These are phyloP conservation scores for Neurospora sp. DNA, from an alignment of 495 filamentous ascomycete genomes.

Conservation along the genomic window DNA sequence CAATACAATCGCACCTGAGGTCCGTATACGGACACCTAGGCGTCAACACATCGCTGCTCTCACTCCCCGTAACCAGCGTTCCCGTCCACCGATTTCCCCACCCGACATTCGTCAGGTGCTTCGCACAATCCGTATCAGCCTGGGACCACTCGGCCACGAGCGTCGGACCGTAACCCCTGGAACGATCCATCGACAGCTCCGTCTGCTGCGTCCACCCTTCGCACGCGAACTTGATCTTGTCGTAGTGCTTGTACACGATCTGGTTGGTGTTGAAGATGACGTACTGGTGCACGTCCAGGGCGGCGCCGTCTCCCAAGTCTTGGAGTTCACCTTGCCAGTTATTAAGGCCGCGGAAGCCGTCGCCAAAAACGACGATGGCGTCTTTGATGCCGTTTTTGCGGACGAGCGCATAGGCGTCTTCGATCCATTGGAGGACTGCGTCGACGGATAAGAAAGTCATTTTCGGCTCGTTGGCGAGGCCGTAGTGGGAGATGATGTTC, in stretches of 20 bases:
- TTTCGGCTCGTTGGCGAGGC: constrained; percentile 77
- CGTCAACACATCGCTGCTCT: constrained; percentile 42
- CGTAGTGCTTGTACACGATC: constrained; percentile 61
- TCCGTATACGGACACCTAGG: constrained; percentile 61
- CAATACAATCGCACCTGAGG: constrained; percentile 56
- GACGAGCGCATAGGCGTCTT: constrained; percentile 50
- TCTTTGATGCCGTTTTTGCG: constrained; percentile 59
- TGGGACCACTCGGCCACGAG: constrained; percentile 97
- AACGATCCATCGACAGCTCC: constrained; percentile 51
- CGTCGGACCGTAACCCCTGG: constrained; percentile 88
- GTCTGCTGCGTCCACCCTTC: constrained; percentile 76
- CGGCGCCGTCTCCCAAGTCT: constrained; percentile 39
- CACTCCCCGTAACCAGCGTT: constrained; percentile 50
- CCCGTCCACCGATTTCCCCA: constrained; percentile 87
- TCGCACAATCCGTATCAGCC: constrained; percentile 91
- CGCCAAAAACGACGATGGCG: constrained; percentile 59
- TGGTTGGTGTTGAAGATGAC: constrained; percentile 76
- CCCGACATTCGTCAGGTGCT: constrained; percentile 82
- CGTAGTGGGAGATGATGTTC: constrained; percentile 76
- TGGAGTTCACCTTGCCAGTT: constrained; percentile 69
- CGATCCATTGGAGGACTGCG: constrained; percentile 62
- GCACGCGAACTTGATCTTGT: constrained; percentile 78
- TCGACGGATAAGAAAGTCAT: constrained; percentile 54
- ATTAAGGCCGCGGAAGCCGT: constrained; percentile 70
- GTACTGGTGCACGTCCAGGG: constrained; percentile 92